Conservation (phyloP, 2,329 filamentous ascomycete species). For the Neophaeococcomyces mojaviensis region DNA sequence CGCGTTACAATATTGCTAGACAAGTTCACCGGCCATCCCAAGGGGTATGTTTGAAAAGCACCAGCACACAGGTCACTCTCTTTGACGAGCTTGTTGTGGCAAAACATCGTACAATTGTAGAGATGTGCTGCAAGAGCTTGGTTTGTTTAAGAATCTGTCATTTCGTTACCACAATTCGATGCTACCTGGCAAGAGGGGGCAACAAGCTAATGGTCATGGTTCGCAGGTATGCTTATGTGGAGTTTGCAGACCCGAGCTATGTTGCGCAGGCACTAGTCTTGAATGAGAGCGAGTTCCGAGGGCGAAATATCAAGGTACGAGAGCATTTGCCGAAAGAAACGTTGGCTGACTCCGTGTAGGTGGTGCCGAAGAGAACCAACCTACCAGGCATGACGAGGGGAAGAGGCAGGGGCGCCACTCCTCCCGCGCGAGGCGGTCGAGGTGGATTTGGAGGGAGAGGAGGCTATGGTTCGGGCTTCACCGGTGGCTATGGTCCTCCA, state of each 20-base stretch:
- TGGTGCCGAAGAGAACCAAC: conserved; percentile 90
- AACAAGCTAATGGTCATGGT: conserved; percentile 22
- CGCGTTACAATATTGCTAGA: conserved; percentile 94
- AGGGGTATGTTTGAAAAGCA: conserved; percentile 62
- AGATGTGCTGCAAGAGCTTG: conserved; percentile 23
- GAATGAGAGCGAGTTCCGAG: conserved; percentile 94
- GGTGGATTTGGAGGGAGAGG: conserved; percentile 20
- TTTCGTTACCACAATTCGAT: conserved; percentile 28
- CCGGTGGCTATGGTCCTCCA: conserved; percentile 15
- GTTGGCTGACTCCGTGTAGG: conserved; percentile 39
- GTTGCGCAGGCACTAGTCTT: conserved; percentile 89
- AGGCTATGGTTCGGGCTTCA: conserved; percentile 39
- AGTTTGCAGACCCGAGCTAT: conserved; percentile 88
- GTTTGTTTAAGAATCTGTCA: conserved; percentile 11
- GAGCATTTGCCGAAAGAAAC: neutral
- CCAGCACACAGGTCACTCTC: conserved; percentile 22
- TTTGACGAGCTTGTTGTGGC: conserved; percentile 4
- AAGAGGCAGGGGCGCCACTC: conserved; percentile 52
- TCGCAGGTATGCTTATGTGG: conserved; percentile 90
- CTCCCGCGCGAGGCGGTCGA: conserved; percentile 55
- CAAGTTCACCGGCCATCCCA: conserved; percentile 98
- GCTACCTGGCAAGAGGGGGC: conserved; percentile 54
- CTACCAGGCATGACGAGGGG: conserved; percentile 82
- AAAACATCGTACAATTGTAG: conserved; percentile 10
- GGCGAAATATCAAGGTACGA: conserved; percentile 87